Conservation (phyloP, 1,284 basidiomycete genomes). For the Ceratobasidium sp. region DNA sequence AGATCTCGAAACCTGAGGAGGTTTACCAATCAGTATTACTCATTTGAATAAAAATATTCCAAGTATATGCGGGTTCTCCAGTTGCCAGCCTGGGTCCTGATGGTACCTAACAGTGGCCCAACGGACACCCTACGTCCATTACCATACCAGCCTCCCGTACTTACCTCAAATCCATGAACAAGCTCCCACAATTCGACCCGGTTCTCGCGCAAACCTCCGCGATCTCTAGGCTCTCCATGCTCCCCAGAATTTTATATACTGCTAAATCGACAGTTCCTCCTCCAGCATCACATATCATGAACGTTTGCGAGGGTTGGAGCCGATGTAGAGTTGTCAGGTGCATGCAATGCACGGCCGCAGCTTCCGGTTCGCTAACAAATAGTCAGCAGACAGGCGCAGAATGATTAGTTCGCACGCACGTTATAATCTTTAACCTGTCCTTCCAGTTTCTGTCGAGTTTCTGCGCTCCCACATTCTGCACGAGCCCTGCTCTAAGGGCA, state of each 20-base stretch:
- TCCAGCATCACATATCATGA: slow-evolving; percentile 81
- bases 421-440: slow-evolving; percentile 79
- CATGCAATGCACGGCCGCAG: slow-evolving; percentile 83
- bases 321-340: slow-evolving; percentile 78
- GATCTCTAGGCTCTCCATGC: slow-evolving; percentile 76
- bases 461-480: slow-evolving; percentile 64
- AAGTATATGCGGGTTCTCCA: too few species aligned
- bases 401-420: slow-evolving; percentile 50
- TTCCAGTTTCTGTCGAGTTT: slow-evolving; percentile 71
- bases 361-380: slow-evolving; percentile 70
- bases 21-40: neutral
- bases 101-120: too few species aligned
- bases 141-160: neutral
- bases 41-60: too few species aligned
- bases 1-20: slow-evolving; percentile 65
- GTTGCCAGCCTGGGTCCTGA: too few species aligned
- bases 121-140: too few species aligned
- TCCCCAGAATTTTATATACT: slow-evolving; percentile 80
- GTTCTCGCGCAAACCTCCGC: slow-evolving; percentile 83
- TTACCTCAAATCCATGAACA: slow-evolving; percentile 77
- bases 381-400: neutral
- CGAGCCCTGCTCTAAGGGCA: slow-evolving; percentile 76
- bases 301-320: slow-evolving; percentile 73
- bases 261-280: slow-evolving; percentile 79
- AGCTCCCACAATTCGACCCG: slow-evolving; percentile 79